Evolutionary conservation across 768 basidiomycete species (phyloP), one percentile per base, ranked within the genome.

Genomic region (Hericium erinaceus): DNA sequence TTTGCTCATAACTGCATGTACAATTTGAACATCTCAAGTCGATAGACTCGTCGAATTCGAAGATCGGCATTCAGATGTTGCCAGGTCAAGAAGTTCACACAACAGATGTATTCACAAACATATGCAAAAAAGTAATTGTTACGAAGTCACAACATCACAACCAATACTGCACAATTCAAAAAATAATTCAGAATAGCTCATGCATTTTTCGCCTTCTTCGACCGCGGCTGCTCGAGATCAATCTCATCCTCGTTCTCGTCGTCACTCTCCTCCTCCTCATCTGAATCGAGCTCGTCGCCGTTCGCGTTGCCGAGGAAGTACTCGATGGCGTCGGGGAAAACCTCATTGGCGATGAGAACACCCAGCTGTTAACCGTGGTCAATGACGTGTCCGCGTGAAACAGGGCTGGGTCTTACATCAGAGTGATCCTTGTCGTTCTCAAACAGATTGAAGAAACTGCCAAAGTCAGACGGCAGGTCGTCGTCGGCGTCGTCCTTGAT

Each of bases 401-500:
- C 44, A n/a, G 60, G 41, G 22, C 20, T 26, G 49, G 28, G 16
- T 62, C 81, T 74, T 67, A 90, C 90, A 61, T 90, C 87, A 60
- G 76, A 80, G 13, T 80, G 78, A 66, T 92, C 90, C 40, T 73
- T 66, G 11, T 77, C 75, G 60, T 77, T 66, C 70, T 88, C 90
- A 60, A 93, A 92, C 67, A 87, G 86, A 74, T 92, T 91, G 80
- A 93, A 93, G 76, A 93, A 91, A 66, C 84, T 89, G 57, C 91
- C 91, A 52, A 78, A 72, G 52, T 93, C 91, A 24, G 80, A 75
- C 44, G 78, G 73, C 55, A 78, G 63, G 37, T 85, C 85, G 24
- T 81, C 79, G 16, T 87, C 88, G 24, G 79, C 80, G 9, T 82
- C 83, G 52, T 76, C 83, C 37, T 68, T 64, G 55, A 81, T 78